Percentiles rank a stretch among this genome's conserved stretches.
Conservation (phyloP, 352 stramenopile species). For the Phytopythium sindhum region DNA sequence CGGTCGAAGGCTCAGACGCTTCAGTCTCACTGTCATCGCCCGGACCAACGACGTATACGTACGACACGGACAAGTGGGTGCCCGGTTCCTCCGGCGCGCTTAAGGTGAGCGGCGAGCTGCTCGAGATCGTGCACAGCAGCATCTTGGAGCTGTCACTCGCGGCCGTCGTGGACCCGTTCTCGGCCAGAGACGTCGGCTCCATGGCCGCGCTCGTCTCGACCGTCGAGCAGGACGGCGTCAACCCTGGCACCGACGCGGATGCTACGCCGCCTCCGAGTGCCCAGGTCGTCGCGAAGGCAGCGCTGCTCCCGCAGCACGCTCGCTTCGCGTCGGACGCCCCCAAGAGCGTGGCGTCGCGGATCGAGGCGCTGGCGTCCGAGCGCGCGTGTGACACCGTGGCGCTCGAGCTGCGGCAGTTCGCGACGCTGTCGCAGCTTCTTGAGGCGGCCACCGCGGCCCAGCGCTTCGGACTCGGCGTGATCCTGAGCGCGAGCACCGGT, state of each 20-base stretch:
- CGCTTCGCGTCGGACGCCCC: conserved; percentile 41
- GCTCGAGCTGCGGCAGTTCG: conserved; percentile 49
- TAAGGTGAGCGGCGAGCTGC: conserved; percentile 60
- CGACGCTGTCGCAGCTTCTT: conserved; percentile 44
- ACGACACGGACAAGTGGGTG: conserved; percentile 73
- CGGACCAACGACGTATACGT: conserved; percentile 21
- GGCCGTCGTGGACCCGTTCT: conserved; percentile 63
- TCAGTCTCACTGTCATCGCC: neutral
- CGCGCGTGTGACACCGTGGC: conserved; percentile 61
- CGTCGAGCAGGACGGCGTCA: conserved; percentile 34
- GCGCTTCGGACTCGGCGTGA: conserved; percentile 46
- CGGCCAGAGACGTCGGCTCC: conserved; percentile 36
- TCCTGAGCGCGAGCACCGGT: conserved; percentile 37
- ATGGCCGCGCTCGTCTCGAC: conserved; percentile 43
- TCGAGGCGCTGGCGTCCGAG: conserved; percentile 45
- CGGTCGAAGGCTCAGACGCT: neutral
- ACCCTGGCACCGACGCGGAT: neutral
- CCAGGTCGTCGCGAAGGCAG: neutral
- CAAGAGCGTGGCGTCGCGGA: conserved; percentile 36
- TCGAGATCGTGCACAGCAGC: conserved; percentile 49
- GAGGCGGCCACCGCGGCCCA: conserved; percentile 39
- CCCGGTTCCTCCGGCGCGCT: conserved; percentile 34
- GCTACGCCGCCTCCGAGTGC: neutral
- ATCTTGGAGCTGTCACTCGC: conserved; percentile 52
- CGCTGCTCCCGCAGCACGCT: neutral